Evolutionary conservation across 345 rosid species (phyloP).

Genomic region (Carallia pectinifolia): DNA sequence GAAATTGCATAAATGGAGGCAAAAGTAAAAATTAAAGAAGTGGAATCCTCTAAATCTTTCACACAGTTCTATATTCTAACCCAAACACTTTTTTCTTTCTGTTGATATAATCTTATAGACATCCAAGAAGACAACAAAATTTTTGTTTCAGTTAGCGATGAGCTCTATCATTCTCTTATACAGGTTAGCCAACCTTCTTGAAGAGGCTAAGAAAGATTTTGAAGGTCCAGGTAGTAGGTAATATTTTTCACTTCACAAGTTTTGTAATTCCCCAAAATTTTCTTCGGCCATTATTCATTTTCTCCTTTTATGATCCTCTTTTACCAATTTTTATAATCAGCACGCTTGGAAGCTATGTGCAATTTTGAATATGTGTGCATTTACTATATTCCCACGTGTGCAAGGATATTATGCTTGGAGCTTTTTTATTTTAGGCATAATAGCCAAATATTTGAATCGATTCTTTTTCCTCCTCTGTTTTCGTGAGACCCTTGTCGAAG

Average conservation of each 20-base stretch:
- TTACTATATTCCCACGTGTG: too few relatives aligned
- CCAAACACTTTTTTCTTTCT: neutral
- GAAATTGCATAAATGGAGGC: constrained; percentile 59
- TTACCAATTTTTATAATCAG: neutral
- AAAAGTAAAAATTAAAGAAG: constrained; percentile 61
- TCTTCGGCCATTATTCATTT: neutral
- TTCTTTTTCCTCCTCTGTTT: neutral
- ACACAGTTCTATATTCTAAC: constrained; percentile 46
- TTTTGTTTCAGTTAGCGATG: neutral
- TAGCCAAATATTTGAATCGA: too few relatives aligned
- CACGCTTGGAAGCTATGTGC: neutral
- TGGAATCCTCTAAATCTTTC: constrained; percentile 72
- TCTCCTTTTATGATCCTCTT: neutral
- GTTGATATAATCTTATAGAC: too few relatives aligned
- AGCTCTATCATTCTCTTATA: constrained; percentile 14
- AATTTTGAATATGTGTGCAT: too few relatives aligned
- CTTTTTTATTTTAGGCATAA: too few relatives aligned
- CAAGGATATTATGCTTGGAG: too few relatives aligned
- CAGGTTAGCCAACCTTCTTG: constrained; percentile 80
- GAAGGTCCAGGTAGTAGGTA: constrained; percentile 89
- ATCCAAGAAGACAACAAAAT: neutral
- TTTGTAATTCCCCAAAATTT: neutral
- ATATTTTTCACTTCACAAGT: neutral
- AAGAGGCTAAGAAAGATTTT: constrained; percentile 71
- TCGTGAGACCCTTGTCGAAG: constrained; percentile 31